Percentiles rank a stretch among this genome's conserved stretches.
phyloP scores from a whole-genome alignment of 176 grass and related monocot genomes.

The Cymbopogon citratus region DNA sequence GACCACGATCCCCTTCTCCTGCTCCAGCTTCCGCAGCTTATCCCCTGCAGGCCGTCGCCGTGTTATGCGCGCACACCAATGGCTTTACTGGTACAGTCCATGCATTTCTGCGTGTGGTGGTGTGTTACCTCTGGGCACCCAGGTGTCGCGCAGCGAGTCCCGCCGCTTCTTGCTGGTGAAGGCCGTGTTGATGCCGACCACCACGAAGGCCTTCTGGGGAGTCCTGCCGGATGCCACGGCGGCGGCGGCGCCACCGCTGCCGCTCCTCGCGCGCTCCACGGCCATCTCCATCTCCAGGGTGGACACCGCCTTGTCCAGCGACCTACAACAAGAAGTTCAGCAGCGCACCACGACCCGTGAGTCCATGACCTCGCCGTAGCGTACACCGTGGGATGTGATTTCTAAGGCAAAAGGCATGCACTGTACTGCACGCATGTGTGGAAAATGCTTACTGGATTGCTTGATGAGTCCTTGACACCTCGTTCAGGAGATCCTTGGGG shows the following conservation, averaged over 20 bases:
- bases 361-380: background rate
- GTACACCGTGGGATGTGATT: background rate
- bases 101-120: too few species aligned
- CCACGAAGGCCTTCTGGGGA: conserved; percentile 8
- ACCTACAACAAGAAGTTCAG: conserved; percentile 15
- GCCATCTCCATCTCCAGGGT: conserved; percentile 71
- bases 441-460: conserved; percentile 56
- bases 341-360: background rate
- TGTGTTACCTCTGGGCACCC: conserved; percentile 46
- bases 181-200: conserved; percentile 74
- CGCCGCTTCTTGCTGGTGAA: conserved; percentile 70
- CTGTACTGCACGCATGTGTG: too few species aligned
- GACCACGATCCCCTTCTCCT: conserved; percentile 79
- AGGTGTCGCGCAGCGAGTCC: conserved; percentile 66
- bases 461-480: conserved; percentile 72
- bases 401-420: too few species aligned
- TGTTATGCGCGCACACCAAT: too few species aligned
- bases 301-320: conserved; percentile 71
- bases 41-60: too few species aligned
- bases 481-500: conserved; percentile 46
- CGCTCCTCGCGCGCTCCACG: conserved; percentile 38
- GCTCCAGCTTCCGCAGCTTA: conserved; percentile 40
- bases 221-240: background rate
- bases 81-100: too few species aligned
- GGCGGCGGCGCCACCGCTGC: conserved; percentile 14